phyloP scores from a whole-genome alignment of 2,329 filamentous ascomycete species.

The Lasiodiplodia theobromae region DNA sequence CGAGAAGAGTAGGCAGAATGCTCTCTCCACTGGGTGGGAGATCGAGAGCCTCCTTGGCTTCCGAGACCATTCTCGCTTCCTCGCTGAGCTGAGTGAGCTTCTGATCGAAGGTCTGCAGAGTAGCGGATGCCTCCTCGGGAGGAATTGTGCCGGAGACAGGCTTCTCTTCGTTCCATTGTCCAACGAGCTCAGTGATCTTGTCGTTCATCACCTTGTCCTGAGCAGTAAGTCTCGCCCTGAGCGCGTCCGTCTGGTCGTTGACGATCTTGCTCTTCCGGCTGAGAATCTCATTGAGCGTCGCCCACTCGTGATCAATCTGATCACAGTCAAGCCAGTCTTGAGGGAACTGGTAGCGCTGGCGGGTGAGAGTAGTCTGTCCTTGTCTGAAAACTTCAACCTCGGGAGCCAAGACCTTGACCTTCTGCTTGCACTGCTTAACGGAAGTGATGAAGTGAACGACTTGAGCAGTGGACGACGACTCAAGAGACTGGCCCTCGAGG shows the following conservation, averaged over 20 bases:
- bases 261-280: conserved; percentile 94
- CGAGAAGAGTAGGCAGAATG: conserved; percentile 82
- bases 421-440: conserved; percentile 93
- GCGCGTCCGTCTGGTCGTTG: conserved; percentile 91
- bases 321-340: conserved; percentile 95
- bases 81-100: conserved; percentile 85
- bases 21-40: conserved; percentile 81
- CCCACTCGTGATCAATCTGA: conserved; percentile 96
- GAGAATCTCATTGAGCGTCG: conserved; percentile 88
- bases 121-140: conserved; percentile 84
- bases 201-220: conserved; percentile 91
- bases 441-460: conserved; percentile 98
- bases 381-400: conserved; percentile 96
- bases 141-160: conserved; percentile 94
- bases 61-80: conserved; percentile 91
- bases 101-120: conserved; percentile 80
- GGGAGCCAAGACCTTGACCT: conserved; percentile 91
- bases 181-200: conserved; percentile 84
- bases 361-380: conserved; percentile 88
- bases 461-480: conserved; percentile 93
- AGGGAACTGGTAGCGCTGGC: conserved; percentile 93
- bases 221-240: conserved; percentile 91
- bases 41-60: conserved; percentile 95
- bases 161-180: conserved; percentile 95
- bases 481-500: conserved; percentile 88